phyloP scores from a whole-genome alignment of 345 rosid genomes.

The Trapa bicornis region DNA sequence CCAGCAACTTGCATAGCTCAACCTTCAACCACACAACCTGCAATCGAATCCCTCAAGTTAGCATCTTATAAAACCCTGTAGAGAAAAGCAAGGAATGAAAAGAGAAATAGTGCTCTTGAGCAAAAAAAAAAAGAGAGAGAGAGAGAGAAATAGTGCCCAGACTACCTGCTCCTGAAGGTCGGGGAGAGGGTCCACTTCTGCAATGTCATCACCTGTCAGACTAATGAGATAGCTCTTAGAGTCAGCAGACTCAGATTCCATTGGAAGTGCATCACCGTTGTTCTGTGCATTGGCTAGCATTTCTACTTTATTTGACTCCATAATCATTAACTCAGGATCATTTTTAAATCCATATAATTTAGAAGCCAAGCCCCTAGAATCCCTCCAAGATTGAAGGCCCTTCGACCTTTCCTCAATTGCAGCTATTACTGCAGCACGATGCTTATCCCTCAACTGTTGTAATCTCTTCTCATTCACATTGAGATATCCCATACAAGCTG shows the following conservation, averaged over 20 bases:
- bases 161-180: slow-evolving; percentile 89
- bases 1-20: slow-evolving; percentile 88
- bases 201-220: slow-evolving; percentile 59
- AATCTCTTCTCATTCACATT: slow-evolving; percentile 74
- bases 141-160: slow-evolving; percentile 1
- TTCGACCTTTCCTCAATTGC: slow-evolving; percentile 81
- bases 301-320: slow-evolving; percentile 32
- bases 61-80: background rate
- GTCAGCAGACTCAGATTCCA: slow-evolving; percentile 66
- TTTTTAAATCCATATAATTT: slow-evolving; percentile 81
- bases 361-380: slow-evolving; percentile 77
- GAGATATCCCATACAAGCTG: slow-evolving; percentile 99
- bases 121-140: background rate
- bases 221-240: slow-evolving; percentile 60
- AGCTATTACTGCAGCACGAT: slow-evolving; percentile 67
- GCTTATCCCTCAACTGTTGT: slow-evolving; percentile 74
- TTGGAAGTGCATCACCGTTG: slow-evolving; percentile 54
- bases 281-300: slow-evolving; percentile 16
- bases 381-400: slow-evolving; percentile 91
- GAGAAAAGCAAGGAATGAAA: background rate
- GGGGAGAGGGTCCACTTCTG: slow-evolving; percentile 56
- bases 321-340: slow-evolving; percentile 60
- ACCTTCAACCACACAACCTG: slow-evolving; percentile 90
- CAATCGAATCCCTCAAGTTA: slow-evolving; percentile 7
- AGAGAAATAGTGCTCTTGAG: background rate